Evolutionary conservation across 140 eudicot genomes (phyloP).

Genomic region (Flaveria floridana): DNA sequence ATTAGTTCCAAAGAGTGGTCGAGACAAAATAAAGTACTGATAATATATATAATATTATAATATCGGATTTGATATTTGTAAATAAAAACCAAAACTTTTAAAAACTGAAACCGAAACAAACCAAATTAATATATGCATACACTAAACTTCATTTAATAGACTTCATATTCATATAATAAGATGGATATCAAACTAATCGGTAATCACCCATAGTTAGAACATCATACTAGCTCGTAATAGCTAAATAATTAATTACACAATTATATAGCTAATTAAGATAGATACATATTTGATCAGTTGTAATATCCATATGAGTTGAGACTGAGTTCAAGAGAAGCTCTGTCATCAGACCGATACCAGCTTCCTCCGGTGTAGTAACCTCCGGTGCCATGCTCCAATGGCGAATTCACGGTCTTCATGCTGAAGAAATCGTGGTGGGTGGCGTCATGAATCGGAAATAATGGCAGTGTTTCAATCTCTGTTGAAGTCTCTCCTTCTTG

Average conservation of each 20-base stretch:
- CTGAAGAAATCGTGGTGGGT: slow-evolving; percentile 37
- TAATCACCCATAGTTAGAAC: slow-evolving; percentile 26
- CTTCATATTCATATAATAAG: slow-evolving; percentile 20
- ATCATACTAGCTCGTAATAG: slow-evolving; percentile 21
- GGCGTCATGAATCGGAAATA: slow-evolving; percentile 73
- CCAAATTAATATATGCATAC: background rate
- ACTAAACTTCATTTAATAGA: slow-evolving; percentile 1
- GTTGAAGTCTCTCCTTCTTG: slow-evolving; percentile 40
- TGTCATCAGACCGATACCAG: slow-evolving; percentile 43
- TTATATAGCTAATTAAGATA: background rate
- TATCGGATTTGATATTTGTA: background rate
- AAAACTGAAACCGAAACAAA: background rate
- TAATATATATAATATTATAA: too few relatives aligned
- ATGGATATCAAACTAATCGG: slow-evolving; percentile 10
- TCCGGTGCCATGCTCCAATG: slow-evolving; percentile 31
- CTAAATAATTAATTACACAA: slow-evolving; percentile 24
- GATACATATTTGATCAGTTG: slow-evolving; percentile 18
- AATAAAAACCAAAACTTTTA: background rate
- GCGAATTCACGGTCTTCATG: slow-evolving; percentile 4
- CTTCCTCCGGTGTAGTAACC: slow-evolving; percentile 46
- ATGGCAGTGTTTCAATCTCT: slow-evolving; percentile 69
- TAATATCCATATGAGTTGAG: slow-evolving; percentile 63
- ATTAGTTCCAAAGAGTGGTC: background rate
- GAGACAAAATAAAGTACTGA: background rate
- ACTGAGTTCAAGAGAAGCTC: slow-evolving; percentile 85